Conservation (phyloP, 2,329 filamentous ascomycete species). For the Paraphaeosphaeria sporulosa region DNA sequence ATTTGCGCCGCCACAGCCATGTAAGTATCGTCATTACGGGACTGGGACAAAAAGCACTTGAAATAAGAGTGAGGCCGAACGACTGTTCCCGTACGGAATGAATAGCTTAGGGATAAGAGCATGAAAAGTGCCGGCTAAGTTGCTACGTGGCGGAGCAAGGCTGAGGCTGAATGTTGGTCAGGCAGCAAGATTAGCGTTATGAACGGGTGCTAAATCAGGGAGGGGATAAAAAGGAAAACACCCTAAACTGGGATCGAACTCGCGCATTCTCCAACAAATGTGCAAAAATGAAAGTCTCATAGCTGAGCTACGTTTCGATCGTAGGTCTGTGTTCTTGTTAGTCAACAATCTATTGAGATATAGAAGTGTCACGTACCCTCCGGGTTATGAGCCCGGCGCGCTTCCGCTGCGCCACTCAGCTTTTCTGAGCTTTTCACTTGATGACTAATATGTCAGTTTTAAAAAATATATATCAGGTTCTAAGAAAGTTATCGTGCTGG, state of each 20-base stretch:
- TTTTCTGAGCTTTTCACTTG: background rate
- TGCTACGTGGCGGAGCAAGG: too few species aligned
- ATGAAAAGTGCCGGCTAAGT: too few species aligned
- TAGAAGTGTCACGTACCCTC: background rate
- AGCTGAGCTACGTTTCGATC: conserved; percentile 14
- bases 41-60: too few species aligned
- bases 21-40: too few species aligned
- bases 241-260: background rate
- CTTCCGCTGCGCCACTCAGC: conserved; percentile 13
- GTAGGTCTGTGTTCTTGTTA: background rate
- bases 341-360: background rate
- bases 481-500: background rate
- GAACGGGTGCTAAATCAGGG: background rate
- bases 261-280: background rate
- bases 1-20: too few species aligned
- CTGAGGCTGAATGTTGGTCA: too few species aligned
- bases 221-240: background rate
- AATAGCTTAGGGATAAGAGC: too few species aligned
- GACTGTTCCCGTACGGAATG: too few species aligned
- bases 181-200: background rate
- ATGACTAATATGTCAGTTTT: background rate
- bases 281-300: background rate
- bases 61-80: too few species aligned
- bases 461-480: background rate
- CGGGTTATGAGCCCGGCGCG: conserved; percentile 13